Percentiles rank a stretch among this genome's conserved stretches.
These are phyloP conservation scores for Aspergillus texensis DNA, from an alignment of 2,329 filamentous ascomycete genomes.

Conservation along the genomic window DNA sequence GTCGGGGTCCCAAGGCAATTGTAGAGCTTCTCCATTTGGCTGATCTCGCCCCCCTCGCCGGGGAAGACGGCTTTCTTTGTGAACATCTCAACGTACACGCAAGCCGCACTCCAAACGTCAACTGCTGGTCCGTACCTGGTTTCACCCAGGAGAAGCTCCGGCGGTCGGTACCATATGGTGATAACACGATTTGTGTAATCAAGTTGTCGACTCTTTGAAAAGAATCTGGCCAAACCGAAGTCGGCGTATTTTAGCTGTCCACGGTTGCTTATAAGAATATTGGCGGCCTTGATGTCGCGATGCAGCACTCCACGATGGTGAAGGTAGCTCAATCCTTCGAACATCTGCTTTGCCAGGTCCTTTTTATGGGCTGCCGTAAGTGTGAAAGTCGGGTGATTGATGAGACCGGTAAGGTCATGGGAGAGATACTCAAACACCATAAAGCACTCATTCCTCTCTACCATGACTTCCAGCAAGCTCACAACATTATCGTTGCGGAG, in stretches of 20 bases:
- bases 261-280: slow-evolving; percentile 89
- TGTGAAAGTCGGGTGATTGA: slow-evolving; percentile 91
- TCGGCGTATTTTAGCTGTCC: slow-evolving; percentile 92
- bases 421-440: slow-evolving; percentile 99
- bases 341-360: slow-evolving; percentile 87
- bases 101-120: slow-evolving; percentile 96
- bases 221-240: slow-evolving; percentile 94
- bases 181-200: slow-evolving; percentile 99
- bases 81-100: slow-evolving; percentile 96
- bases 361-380: slow-evolving; percentile 87
- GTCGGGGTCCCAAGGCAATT: slow-evolving; percentile 86
- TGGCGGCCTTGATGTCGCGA: slow-evolving; percentile 97
- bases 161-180: slow-evolving; percentile 96
- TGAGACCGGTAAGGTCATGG: slow-evolving; percentile 89
- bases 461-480: slow-evolving; percentile 94
- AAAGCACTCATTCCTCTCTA: slow-evolving; percentile 97
- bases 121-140: slow-evolving; percentile 88
- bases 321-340: slow-evolving; percentile 90
- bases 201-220: slow-evolving; percentile 84
- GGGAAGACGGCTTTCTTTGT: slow-evolving; percentile 92
- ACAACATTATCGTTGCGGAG: slow-evolving; percentile 87
- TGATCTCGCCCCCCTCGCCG: slow-evolving; percentile 93
- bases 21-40: slow-evolving; percentile 96
- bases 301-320: slow-evolving; percentile 92
- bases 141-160: slow-evolving; percentile 86